phyloP scores from a whole-genome alignment of 192 early-diverging fungal species.

The Mortierella alpina region DNA sequence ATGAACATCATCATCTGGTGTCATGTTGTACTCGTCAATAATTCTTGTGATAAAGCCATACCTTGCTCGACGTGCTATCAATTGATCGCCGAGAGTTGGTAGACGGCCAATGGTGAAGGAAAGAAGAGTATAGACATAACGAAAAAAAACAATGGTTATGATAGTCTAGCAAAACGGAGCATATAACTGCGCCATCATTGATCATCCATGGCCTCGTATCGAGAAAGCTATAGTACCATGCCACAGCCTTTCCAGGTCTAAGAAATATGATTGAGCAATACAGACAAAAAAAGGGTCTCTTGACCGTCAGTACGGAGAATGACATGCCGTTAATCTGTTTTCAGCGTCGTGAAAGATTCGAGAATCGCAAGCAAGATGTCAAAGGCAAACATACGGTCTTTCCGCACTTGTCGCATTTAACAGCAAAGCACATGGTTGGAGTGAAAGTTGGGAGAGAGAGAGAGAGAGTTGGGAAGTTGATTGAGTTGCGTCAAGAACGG shows the following conservation, averaged over 20 bases:
- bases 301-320: not conserved
- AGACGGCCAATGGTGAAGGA: too few relatives aligned
- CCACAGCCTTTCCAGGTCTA: constrained; percentile 52
- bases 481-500: not conserved
- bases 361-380: not conserved
- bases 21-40: too few relatives aligned
- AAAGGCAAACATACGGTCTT: constrained; percentile 24
- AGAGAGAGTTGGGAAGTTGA: not conserved
- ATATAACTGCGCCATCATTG: too few relatives aligned
- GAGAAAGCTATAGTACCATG: constrained; percentile 8
- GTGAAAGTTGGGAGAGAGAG: not conserved
- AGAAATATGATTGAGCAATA: too few relatives aligned
- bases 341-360: not conserved
- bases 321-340: not conserved
- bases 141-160: not conserved
- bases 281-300: not conserved
- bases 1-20: too few relatives aligned
- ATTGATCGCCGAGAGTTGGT: not conserved
- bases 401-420: constrained; percentile 43
- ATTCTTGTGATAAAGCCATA: not conserved
- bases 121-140: not conserved
- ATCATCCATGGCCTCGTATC: not conserved
- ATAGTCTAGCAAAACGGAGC: too few relatives aligned
- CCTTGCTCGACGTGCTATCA: constrained; percentile 41
- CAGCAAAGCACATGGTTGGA: constrained; percentile 37